These are phyloP conservation scores for Boletus mariae DNA, from an alignment of 1,284 basidiomycete genomes.

Conservation along the genomic window DNA sequence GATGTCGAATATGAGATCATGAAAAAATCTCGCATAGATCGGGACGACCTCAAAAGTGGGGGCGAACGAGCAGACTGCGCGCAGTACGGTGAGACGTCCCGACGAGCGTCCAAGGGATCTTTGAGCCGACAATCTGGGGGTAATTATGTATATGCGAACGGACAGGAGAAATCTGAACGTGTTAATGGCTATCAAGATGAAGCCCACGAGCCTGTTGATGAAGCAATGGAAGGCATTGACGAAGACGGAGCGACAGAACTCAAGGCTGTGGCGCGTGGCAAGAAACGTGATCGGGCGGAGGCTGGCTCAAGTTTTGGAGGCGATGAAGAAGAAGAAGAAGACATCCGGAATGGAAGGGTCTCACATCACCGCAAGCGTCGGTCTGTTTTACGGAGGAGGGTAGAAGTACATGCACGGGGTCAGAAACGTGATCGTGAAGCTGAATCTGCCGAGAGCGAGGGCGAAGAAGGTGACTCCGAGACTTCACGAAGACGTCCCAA, in stretches of 20 bases:
- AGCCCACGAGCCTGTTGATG: slow-evolving; percentile 25
- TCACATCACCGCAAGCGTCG: slow-evolving; percentile 44
- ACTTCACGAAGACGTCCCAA: slow-evolving; percentile 22
- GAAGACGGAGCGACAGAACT: slow-evolving; percentile 40
- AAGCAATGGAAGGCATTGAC: slow-evolving; percentile 33
- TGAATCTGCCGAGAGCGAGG: slow-evolving; percentile 48
- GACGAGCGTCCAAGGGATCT: slow-evolving; percentile 49
- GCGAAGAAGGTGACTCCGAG: slow-evolving; percentile 17
- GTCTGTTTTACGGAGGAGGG: slow-evolving; percentile 47
- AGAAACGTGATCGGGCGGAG: slow-evolving; percentile 71
- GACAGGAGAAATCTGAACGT: slow-evolving; percentile 43
- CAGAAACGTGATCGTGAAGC: slow-evolving; percentile 62
- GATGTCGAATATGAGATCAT: slow-evolving; percentile 40
- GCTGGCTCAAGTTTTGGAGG: slow-evolving; percentile 67
- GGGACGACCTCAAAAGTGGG: slow-evolving; percentile 43
- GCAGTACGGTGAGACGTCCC: slow-evolving; percentile 20
- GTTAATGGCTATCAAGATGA: slow-evolving; percentile 44
- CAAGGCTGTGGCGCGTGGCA: slow-evolving; percentile 48
- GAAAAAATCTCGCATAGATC: slow-evolving; percentile 52
- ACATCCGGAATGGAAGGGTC: slow-evolving; percentile 35
- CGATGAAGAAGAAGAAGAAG: slow-evolving; percentile 51
- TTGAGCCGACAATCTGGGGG: slow-evolving; percentile 41
- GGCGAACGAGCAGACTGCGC: slow-evolving; percentile 43
- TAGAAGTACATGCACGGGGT: slow-evolving; percentile 45
- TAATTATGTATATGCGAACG: slow-evolving; percentile 32